Conservation (phyloP, 306 rosid genomes). For the Inga leiocalycina region DNA sequence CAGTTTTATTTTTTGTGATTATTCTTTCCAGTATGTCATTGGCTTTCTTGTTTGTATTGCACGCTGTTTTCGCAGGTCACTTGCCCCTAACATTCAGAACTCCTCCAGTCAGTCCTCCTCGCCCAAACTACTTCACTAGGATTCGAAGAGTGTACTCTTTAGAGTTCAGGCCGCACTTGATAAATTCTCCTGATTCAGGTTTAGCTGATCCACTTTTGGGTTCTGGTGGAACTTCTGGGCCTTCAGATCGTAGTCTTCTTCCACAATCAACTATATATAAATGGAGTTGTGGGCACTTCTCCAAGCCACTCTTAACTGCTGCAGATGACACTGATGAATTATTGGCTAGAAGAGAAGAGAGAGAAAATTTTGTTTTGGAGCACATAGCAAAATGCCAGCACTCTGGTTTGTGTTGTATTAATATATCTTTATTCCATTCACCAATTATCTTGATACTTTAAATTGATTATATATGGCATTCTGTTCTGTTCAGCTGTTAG, state of each 20-base stretch:
- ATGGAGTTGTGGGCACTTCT: slow-evolving; percentile 98
- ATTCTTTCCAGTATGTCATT: slow-evolving; percentile 12
- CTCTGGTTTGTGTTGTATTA: slow-evolving; percentile 59
- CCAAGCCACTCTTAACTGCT: slow-evolving; percentile 81
- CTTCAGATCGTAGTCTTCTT: slow-evolving; percentile 83
- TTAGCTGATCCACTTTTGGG: slow-evolving; percentile 96
- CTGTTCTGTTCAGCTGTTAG: slow-evolving; percentile 69
- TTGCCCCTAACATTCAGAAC: slow-evolving; percentile 89
- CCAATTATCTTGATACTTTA: not conserved
- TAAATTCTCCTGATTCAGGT: slow-evolving; percentile 90
- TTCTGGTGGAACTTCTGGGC: slow-evolving; percentile 58
- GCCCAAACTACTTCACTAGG: slow-evolving; percentile 77
- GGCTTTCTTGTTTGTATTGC: slow-evolving; percentile 14
- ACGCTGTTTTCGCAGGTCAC: slow-evolving; percentile 65
- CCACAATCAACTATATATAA: slow-evolving; percentile 93
- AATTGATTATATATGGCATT: slow-evolving; percentile 27
- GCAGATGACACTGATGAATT: slow-evolving; percentile 78
- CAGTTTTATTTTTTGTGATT: slow-evolving; percentile 8
- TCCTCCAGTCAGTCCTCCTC: slow-evolving; percentile 99
- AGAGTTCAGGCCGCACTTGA: slow-evolving; percentile 91
- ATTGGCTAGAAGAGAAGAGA: slow-evolving; percentile 83
- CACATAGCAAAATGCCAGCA: slow-evolving; percentile 94
- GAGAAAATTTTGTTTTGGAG: slow-evolving; percentile 85
- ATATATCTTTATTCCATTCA: not conserved
- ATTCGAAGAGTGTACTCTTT: slow-evolving; percentile 93